Evolutionary conservation across 2,329 filamentous ascomycete species (phyloP).

Genomic region (Dothideomycetidae sp.): DNA sequence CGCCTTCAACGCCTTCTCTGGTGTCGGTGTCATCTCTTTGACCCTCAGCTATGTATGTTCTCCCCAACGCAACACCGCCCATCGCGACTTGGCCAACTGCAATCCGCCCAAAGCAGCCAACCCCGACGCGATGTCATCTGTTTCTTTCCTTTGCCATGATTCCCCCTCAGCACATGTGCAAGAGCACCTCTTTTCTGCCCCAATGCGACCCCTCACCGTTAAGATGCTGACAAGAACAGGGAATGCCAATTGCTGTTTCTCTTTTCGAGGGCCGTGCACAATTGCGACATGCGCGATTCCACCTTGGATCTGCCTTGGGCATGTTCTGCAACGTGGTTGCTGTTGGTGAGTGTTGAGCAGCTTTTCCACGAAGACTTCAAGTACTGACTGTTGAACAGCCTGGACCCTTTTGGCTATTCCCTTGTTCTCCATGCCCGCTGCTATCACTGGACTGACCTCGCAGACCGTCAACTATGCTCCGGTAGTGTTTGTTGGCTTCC

Average conservation of each 20-base stretch:
- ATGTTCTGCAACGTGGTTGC: conserved; percentile 48
- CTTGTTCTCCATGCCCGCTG: conserved; percentile 58
- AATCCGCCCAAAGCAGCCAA: conserved; percentile 3
- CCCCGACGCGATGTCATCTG: conserved; percentile 13
- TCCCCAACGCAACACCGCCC: neutral
- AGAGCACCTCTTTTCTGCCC: neutral
- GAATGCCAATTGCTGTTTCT: conserved; percentile 50
- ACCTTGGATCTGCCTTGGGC: conserved; percentile 46
- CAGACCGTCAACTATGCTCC: conserved; percentile 58
- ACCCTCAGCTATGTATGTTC: conserved; percentile 48
- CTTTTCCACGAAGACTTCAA: too few relatives aligned
- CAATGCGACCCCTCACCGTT: neutral
- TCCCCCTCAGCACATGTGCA: neutral
- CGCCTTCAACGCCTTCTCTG: conserved; percentile 53
- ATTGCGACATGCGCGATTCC: conserved; percentile 43
- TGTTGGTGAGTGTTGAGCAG: conserved; percentile 38
- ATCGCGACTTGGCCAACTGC: neutral
- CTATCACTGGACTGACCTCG: conserved; percentile 45
- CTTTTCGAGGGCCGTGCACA: conserved; percentile 46
- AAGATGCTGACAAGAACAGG: conserved; percentile 18
- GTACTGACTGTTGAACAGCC: conserved; percentile 27
- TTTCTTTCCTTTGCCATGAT: neutral
- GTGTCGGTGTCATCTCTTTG: conserved; percentile 54
- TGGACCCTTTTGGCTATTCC: conserved; percentile 58
- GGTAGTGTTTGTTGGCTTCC: conserved; percentile 57